phyloP scores from a whole-genome alignment of 208 protist genomes.

The Acanthamoeba healyi region DNA sequence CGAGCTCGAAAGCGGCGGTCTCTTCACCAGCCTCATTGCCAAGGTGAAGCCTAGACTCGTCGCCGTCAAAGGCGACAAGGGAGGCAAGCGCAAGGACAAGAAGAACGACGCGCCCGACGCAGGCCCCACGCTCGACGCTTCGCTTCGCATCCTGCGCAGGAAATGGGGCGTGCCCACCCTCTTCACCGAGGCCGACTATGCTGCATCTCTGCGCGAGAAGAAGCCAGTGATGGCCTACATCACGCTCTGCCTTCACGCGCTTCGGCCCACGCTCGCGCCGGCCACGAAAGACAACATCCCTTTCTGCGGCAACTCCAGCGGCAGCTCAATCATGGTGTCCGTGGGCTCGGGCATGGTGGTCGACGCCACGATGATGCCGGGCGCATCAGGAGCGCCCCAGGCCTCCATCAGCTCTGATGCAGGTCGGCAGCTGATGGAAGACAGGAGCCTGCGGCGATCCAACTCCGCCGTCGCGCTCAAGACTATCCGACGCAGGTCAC shows the following conservation, averaged over 20 bases:
- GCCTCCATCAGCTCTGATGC: not conserved
- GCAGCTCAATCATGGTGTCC: not conserved
- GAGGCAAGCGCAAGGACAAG: not conserved
- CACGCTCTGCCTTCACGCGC: constrained; percentile 15
- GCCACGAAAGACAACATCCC: not conserved
- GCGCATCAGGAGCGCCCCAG: no score
- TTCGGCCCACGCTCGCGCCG: not conserved
- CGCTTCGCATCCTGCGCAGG: not conserved
- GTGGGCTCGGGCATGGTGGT: not conserved
- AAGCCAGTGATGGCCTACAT: not conserved
- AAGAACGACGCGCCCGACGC: not conserved
- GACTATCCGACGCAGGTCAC: no score
- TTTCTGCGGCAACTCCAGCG: not conserved
- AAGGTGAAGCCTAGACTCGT: not conserved
- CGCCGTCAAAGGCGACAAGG: not conserved
- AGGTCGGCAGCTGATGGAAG: not conserved
- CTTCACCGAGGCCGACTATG: not conserved
- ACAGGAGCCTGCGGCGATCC: not conserved
- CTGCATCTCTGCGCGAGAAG: not conserved
- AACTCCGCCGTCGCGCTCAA: no score
- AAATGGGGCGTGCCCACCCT: not conserved
- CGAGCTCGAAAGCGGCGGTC: not conserved
- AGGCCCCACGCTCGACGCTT: not conserved
- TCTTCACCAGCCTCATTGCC: not conserved
- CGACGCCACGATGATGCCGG: no score